These are phyloP conservation scores for Perkinsus chesapeaki DNA, from an alignment of 169 alveolate genomes.

Conservation along the genomic window DNA sequence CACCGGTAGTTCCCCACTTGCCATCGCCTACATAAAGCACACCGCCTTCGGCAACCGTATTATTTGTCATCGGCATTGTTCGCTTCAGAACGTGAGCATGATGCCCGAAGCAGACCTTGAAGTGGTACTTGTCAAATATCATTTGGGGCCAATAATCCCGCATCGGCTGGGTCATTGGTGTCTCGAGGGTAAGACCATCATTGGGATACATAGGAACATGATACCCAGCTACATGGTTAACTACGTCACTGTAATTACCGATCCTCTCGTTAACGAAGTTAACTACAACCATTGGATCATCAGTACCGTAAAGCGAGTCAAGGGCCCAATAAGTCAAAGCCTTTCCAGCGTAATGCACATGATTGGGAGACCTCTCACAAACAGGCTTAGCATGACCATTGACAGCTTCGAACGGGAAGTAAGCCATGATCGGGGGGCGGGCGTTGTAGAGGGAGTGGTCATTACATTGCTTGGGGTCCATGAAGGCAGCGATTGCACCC, in stretches of 20 bases:
- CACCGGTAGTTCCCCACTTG: neutral
- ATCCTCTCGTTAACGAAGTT: neutral
- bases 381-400: neutral
- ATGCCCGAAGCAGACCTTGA: neutral
- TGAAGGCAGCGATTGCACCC: neutral
- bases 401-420: neutral
- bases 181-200: neutral
- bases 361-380: neutral
- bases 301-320: neutral
- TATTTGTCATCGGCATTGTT: neutral
- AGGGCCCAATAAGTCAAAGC: neutral
- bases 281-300: neutral
- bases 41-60: neutral
- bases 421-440: neutral
- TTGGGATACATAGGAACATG: conserved; percentile 3
- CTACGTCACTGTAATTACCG: neutral
- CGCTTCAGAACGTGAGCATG: neutral
- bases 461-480: neutral
- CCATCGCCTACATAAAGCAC: neutral
- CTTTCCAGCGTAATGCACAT: neutral
- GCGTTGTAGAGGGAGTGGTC: neutral
- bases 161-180: neutral
- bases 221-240: neutral
- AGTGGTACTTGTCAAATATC: neutral
- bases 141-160: neutral